phyloP scores from a whole-genome alignment of 345 rosid genomes.

The Melaleuca alternifolia region DNA sequence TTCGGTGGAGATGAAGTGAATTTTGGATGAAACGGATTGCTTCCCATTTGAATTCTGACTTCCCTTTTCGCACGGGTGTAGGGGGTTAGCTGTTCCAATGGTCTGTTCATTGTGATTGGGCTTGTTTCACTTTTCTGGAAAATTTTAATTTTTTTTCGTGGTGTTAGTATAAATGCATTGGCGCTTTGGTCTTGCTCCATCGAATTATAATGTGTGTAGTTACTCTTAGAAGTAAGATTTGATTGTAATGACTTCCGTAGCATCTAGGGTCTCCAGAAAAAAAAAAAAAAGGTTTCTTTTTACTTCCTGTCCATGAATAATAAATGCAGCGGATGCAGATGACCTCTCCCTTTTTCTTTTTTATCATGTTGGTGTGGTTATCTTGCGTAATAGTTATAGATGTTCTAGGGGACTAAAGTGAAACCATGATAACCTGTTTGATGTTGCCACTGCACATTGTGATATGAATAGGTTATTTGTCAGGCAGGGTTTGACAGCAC shows the following conservation, averaged over 20 bases:
- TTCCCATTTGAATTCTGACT: neutral
- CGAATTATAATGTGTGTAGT: neutral
- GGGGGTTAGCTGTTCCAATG: neutral
- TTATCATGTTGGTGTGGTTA: neutral
- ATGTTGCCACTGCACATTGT: neutral
- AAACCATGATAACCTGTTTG: neutral
- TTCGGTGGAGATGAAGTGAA: neutral
- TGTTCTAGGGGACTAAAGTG: neutral
- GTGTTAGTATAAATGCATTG: neutral
- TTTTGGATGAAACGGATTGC: neutral
- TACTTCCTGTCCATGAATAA: neutral
- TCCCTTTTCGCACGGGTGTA: neutral
- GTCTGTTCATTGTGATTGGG: neutral
- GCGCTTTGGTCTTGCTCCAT: neutral
- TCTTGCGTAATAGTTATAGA: neutral
- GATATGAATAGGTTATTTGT: neutral
- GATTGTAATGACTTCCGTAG: neutral
- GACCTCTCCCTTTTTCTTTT: neutral
- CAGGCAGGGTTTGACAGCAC: conserved; percentile 34
- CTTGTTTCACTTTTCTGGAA: neutral
- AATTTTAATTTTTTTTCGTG: neutral
- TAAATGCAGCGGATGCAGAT: neutral
- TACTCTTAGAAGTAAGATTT: neutral
- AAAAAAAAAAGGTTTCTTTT: neutral
- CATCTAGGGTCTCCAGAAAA: neutral